Evolutionary conservation across 768 basidiomycete species (phyloP).

Genomic region (Naganishia friedmannii): DNA sequence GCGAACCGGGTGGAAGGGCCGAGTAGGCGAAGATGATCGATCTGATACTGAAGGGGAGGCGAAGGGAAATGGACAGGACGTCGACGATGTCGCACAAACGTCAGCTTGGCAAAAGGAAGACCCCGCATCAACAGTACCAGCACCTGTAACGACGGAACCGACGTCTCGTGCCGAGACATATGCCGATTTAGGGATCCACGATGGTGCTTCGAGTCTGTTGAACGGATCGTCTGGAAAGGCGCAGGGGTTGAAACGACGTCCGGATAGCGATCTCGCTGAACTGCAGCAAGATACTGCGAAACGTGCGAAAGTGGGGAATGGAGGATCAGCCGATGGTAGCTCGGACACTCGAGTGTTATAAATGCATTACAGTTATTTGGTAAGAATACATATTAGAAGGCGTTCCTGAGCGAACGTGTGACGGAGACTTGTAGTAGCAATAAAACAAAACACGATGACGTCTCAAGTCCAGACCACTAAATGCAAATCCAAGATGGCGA

Average conservation of each 20-base stretch:
- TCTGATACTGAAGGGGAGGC: neutral
- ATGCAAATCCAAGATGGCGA: no score
- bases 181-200: slow-evolving; percentile 4
- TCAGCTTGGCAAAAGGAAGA: neutral
- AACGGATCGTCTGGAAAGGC: neutral
- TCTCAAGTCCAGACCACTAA: no score
- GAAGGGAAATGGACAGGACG: neutral
- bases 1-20: slow-evolving; percentile 32
- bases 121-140: neutral
- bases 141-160: neutral
- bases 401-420: no score
- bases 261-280: slow-evolving; percentile 17
- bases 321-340: neutral
- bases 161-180: neutral
- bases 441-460: no score
- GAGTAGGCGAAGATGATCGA: slow-evolving; percentile 1
- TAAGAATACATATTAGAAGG: no score
- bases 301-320: neutral
- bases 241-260: slow-evolving; percentile 2
- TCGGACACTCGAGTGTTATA: neutral
- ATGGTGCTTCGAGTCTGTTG: neutral
- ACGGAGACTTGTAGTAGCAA: no score
- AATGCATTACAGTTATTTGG: neutral
- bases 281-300: neutral
- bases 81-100: neutral